Evolutionary conservation across 1,284 basidiomycete genomes (phyloP).

Genomic region (Inonotus obliquus): DNA sequence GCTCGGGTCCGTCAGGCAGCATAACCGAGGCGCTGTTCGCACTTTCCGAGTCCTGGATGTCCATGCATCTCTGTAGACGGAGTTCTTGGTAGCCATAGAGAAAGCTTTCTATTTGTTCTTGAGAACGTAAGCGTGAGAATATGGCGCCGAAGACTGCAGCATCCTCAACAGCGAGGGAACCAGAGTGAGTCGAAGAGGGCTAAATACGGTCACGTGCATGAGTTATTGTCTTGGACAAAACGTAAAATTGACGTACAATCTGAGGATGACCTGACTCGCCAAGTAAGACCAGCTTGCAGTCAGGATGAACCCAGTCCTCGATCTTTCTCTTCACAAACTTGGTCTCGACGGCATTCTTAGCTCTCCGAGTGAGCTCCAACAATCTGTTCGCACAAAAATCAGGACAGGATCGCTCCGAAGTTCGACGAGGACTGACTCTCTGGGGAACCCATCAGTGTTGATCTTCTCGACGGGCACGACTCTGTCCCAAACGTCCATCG

Average conservation of each 20-base stretch:
- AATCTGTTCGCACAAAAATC: conserved; percentile 14
- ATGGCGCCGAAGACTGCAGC: conserved; percentile 51
- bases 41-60: conserved; percentile 34
- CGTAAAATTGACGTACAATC: conserved; percentile 26
- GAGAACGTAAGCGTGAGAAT: conserved; percentile 46
- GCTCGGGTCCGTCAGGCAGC: conserved; percentile 35
- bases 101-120: conserved; percentile 48
- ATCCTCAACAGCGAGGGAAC: conserved; percentile 50
- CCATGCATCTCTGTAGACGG: conserved; percentile 34
- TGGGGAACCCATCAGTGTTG: conserved; percentile 25
- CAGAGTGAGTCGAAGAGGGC: conserved; percentile 48
- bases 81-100: conserved; percentile 50
- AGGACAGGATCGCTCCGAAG: background rate
- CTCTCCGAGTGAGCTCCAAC: conserved; percentile 28
- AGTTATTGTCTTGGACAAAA: background rate
- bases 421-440: conserved; percentile 31
- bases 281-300: conserved; percentile 37
- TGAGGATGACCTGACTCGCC: conserved; percentile 48
- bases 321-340: conserved; percentile 35
- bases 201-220: conserved; percentile 23
- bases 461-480: conserved; percentile 25
- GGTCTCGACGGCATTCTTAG: conserved; percentile 28
- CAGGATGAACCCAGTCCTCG: conserved; percentile 53
- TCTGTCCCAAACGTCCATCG: conserved; percentile 28
- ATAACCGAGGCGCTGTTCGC: conserved; percentile 37